Evolutionary conservation across 2,329 filamentous ascomycete species (phyloP).

Genomic region (Neopestalotiopsis sp.): DNA sequence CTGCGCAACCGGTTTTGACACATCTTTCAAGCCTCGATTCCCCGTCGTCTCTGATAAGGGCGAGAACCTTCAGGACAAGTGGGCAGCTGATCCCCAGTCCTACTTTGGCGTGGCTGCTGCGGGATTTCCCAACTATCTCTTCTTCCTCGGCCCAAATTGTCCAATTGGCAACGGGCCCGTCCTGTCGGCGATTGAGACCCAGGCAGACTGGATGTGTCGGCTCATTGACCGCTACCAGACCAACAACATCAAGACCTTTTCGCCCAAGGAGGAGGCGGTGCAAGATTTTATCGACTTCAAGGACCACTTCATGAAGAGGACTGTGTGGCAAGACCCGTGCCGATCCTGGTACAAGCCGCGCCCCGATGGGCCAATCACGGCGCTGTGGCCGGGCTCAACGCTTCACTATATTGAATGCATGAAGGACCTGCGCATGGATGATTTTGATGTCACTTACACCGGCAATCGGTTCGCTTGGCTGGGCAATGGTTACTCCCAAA

Average conservation of each 20-base stretch:
- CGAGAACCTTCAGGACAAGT: slow-evolving; percentile 53
- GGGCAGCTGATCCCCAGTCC: slow-evolving; percentile 56
- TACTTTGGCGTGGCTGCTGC: slow-evolving; percentile 61
- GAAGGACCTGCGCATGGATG: slow-evolving; percentile 27
- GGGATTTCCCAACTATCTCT: slow-evolving; percentile 17
- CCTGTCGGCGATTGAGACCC: slow-evolving; percentile 7
- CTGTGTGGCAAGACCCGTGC: slow-evolving; percentile 52
- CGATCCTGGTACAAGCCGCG: slow-evolving; percentile 56
- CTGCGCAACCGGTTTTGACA: slow-evolving; percentile 39
- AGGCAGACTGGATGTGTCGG: slow-evolving; percentile 23
- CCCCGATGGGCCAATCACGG: slow-evolving; percentile 46
- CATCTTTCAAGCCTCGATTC: slow-evolving; percentile 34
- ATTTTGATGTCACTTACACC: slow-evolving; percentile 26
- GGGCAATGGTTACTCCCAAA: slow-evolving; percentile 22
- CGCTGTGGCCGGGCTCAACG: slow-evolving; percentile 20
- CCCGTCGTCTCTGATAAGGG: slow-evolving; percentile 52
- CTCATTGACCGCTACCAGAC: slow-evolving; percentile 25
- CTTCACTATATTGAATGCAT: slow-evolving; percentile 26
- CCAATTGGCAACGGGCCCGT: slow-evolving; percentile 4
- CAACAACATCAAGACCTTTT: slow-evolving; percentile 24
- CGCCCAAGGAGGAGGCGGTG: slow-evolving; percentile 26
- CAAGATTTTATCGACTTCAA: slow-evolving; percentile 51
- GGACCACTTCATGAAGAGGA: slow-evolving; percentile 49
- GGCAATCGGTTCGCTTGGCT: slow-evolving; percentile 17
- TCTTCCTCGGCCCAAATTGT: slow-evolving; percentile 5